phyloP scores from a whole-genome alignment of 306 rosid species.

The Rosa multiflora region DNA sequence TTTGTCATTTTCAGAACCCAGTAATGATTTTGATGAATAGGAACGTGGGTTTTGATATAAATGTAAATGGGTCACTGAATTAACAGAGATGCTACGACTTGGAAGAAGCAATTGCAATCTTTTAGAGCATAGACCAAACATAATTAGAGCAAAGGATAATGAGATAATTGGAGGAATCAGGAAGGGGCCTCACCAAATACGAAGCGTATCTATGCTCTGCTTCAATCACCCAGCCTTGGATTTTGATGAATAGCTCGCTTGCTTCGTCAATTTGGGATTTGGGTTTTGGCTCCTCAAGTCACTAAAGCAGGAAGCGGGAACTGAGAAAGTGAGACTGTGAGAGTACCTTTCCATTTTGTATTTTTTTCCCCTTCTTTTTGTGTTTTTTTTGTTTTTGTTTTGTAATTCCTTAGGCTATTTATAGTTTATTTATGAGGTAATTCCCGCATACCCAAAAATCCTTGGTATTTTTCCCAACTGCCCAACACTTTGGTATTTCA shows the following conservation, averaged over 20 bases:
- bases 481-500: too few species aligned
- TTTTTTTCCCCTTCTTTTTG: too few species aligned
- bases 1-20: not conserved
- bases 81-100: not conserved
- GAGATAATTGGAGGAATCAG: not conserved
- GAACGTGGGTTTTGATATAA: not conserved
- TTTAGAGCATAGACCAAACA: not conserved
- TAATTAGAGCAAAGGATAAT: not conserved
- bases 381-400: too few species aligned
- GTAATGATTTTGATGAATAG: constrained; percentile 6
- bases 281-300: not conserved
- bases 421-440: too few species aligned
- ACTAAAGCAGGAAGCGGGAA: not conserved
- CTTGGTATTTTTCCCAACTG: too few species aligned
- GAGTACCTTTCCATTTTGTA: too few species aligned
- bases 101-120: constrained; percentile 5
- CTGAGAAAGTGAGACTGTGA: not conserved
- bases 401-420: too few species aligned
- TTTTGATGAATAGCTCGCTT: not conserved
- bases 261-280: not conserved
- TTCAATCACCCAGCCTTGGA: not conserved
- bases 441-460: too few species aligned
- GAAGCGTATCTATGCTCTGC: not conserved
- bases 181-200: not conserved
- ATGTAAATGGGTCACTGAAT: not conserved